These are phyloP conservation scores for Saccharomyces hybrid DNA, from an alignment of 1,139 yeast genomes.

Conservation along the genomic window DNA sequence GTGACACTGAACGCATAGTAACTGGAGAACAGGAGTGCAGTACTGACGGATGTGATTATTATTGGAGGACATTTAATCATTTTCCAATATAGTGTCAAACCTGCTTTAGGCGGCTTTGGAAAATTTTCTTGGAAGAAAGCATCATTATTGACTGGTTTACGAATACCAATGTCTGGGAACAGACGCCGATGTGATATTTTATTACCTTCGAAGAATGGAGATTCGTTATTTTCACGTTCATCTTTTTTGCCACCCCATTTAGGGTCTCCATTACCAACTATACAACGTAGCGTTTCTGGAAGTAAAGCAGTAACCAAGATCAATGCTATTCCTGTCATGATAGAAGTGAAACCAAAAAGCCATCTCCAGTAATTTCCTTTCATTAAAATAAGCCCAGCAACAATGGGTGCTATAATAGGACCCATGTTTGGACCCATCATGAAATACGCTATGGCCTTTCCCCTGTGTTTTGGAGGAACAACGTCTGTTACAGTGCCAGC, in stretches of 20 bases:
- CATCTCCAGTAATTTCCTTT: conserved; percentile 45
- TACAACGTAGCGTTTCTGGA: conserved; percentile 49
- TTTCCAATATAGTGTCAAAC: conserved; percentile 34
- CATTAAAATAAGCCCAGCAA: conserved; percentile 37
- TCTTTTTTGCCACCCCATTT: conserved; percentile 17
- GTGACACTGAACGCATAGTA: conserved; percentile 51
- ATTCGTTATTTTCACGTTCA: conserved; percentile 7
- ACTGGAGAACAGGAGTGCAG: conserved; percentile 48
- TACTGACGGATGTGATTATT: conserved; percentile 41
- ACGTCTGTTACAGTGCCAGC: conserved; percentile 52
- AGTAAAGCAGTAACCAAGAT: conserved; percentile 37
- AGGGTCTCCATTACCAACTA: conserved; percentile 47
- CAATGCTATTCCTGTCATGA: conserved; percentile 38
- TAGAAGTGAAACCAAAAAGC: conserved; percentile 48
- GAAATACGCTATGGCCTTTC: conserved; percentile 44
- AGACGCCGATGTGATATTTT: conserved; percentile 12
- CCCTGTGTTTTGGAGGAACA: conserved; percentile 42
- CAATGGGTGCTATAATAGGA: conserved; percentile 48
- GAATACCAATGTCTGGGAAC: conserved; percentile 23
- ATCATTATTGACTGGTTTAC: conserved; percentile 22
- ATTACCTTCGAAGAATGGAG: conserved; percentile 1
- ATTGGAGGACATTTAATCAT: conserved; percentile 41
- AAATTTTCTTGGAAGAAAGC: conserved; percentile 25
- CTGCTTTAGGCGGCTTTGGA: conserved; percentile 46
- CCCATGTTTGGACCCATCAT: conserved; percentile 59